Evolutionary conservation across 1,284 basidiomycete genomes (phyloP).

Genomic region (Trichosporon inkin): DNA sequence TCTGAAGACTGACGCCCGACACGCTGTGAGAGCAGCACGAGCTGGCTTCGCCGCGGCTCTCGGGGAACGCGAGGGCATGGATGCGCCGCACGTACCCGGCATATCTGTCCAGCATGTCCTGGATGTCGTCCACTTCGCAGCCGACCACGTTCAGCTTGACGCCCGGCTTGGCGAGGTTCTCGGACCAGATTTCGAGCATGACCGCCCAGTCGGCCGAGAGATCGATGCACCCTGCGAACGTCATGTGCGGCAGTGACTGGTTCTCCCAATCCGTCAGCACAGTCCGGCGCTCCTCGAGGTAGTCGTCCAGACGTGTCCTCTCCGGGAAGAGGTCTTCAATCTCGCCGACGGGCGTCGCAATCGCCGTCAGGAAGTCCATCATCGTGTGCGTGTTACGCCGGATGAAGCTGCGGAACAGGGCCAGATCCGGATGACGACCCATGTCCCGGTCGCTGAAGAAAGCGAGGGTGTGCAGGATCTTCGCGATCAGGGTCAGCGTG

Average conservation of each 20-base stretch:
- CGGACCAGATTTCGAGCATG: constrained; percentile 28
- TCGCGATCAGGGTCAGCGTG: constrained; percentile 31
- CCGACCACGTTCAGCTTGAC: constrained; percentile 9
- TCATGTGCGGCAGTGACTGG: constrained; percentile 22
- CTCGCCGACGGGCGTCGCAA: constrained; percentile 26
- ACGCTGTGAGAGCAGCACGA: background rate
- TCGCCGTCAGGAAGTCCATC: constrained; percentile 31
- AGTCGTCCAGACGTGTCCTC: constrained; percentile 14
- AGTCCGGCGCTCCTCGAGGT: constrained; percentile 20
- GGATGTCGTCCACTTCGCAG: constrained; percentile 6
- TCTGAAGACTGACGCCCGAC: background rate
- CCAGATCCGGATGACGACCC: constrained; percentile 26
- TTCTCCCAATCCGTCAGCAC: constrained; percentile 16
- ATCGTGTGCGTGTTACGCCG: constrained; percentile 25
- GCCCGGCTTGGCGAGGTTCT: constrained; percentile 21
- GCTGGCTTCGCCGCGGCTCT: background rate
- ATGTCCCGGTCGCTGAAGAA: constrained; percentile 33
- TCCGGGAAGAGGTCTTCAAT: constrained; percentile 5
- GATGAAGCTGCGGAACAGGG: constrained; percentile 26
- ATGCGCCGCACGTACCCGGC: constrained; percentile 14
- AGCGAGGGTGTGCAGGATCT: constrained; percentile 35
- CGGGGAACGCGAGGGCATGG: constrained; percentile 15
- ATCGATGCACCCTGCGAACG: constrained; percentile 30
- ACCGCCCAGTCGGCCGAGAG: constrained; percentile 28
- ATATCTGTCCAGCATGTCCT: constrained; percentile 11